These are phyloP conservation scores for Dendrothele bispora DNA, from an alignment of 768 basidiomycete species.

Conservation along the genomic window DNA sequence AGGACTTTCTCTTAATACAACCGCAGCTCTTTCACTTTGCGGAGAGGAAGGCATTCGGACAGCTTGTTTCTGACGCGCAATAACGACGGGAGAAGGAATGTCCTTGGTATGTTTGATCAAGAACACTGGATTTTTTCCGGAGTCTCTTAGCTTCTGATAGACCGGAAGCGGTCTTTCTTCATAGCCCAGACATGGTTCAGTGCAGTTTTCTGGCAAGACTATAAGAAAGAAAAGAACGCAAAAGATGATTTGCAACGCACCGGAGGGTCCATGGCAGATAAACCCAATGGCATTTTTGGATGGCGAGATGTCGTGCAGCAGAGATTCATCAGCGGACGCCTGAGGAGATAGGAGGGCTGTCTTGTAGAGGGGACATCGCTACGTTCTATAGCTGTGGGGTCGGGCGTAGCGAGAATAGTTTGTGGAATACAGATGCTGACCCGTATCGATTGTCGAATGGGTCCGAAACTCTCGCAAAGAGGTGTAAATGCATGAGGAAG, in stretches of 20 bases:
- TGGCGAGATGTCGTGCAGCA: too few species aligned
- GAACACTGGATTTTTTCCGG: constrained; percentile 97
- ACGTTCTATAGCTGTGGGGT: too few species aligned
- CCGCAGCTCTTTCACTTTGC: constrained; percentile 44
- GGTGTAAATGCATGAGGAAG: too few species aligned
- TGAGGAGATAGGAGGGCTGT: too few species aligned
- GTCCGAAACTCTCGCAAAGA: too few species aligned
- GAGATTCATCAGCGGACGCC: too few species aligned
- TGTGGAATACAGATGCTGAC: too few species aligned
- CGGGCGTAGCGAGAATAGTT: too few species aligned
- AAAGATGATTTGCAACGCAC: constrained; percentile 41
- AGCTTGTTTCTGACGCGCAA: constrained; percentile 95
- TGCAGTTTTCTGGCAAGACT: constrained; percentile 68
- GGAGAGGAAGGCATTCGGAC: constrained; percentile 73
- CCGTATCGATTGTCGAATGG: too few species aligned
- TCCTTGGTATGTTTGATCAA: constrained; percentile 97
- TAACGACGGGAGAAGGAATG: constrained; percentile 93
- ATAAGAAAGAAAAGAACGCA: neutral
- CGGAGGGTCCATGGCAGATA: constrained; percentile 93
- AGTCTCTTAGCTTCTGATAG: constrained; percentile 96
- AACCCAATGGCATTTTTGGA: too few species aligned
- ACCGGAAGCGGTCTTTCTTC: constrained; percentile 97
- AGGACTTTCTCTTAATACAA: constrained; percentile 40
- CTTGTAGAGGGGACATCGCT: too few species aligned
- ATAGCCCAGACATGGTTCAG: constrained; percentile 93